Conservation (phyloP, 1,284 basidiomycete species). For the Rhodotorula sp. region DNA sequence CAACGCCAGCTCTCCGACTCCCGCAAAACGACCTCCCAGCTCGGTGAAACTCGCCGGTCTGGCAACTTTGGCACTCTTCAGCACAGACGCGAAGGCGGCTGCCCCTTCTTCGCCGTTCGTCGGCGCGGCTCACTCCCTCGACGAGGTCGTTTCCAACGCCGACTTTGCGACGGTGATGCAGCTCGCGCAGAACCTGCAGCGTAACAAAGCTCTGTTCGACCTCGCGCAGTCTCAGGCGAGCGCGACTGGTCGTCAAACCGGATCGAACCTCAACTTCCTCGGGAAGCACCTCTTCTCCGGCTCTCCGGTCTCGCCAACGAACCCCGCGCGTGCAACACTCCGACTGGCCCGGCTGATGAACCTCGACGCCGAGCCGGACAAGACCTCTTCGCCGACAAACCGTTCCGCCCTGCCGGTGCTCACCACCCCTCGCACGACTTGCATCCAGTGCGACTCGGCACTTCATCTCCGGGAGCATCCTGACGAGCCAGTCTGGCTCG, state of each 20-base stretch:
- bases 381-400: not conserved
- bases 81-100: not conserved
- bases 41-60: not conserved
- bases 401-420: not conserved
- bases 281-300: constrained; percentile 2
- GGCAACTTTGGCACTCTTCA: not conserved
- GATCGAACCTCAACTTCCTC: constrained; percentile 11
- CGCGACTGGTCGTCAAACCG: constrained; percentile 6
- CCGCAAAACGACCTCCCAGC: not conserved
- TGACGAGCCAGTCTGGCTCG: not conserved
- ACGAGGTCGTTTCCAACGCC: not conserved
- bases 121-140: not conserved
- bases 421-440: constrained; percentile 13
- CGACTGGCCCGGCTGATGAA: constrained; percentile 9
- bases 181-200: not conserved
- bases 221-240: not conserved
- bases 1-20: too few relatives aligned
- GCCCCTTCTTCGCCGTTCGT: not conserved
- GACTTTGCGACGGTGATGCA: not conserved
- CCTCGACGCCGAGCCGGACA: not conserved
- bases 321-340: not conserved
- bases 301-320: not conserved
- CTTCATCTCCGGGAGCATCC: constrained; percentile 3
- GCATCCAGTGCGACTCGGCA: constrained; percentile 14
- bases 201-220: not conserved